Conservation (phyloP, 805 yeast species). For the Kazachstania taianensis region DNA sequence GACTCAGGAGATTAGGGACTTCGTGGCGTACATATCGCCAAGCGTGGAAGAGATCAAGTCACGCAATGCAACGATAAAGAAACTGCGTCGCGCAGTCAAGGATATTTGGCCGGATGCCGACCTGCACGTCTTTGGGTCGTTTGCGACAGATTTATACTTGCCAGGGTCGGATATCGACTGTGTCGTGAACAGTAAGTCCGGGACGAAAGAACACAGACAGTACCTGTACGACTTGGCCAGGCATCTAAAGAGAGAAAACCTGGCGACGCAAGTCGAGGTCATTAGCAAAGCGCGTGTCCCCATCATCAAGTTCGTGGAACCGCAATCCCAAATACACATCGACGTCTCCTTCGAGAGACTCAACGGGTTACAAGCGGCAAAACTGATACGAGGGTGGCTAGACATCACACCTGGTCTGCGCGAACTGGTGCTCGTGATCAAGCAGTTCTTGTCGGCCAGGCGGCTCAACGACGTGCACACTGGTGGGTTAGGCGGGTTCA, state of each 20-base stretch:
- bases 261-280: slow-evolving; percentile 70
- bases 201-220: slow-evolving; percentile 49
- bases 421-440: slow-evolving; percentile 71
- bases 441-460: slow-evolving; percentile 74
- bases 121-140: slow-evolving; percentile 84
- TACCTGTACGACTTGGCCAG: slow-evolving; percentile 66
- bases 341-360: slow-evolving; percentile 85
- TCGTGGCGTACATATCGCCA: slow-evolving; percentile 79
- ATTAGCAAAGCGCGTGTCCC: slow-evolving; percentile 90
- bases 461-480: slow-evolving; percentile 76
- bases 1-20: slow-evolving; percentile 75
- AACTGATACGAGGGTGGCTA: slow-evolving; percentile 66
- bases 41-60: slow-evolving; percentile 57
- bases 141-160: slow-evolving; percentile 85
- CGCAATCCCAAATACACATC: slow-evolving; percentile 56
- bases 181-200: slow-evolving; percentile 61
- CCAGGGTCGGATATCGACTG: slow-evolving; percentile 96
- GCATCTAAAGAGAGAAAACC: slow-evolving; percentile 44
- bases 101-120: slow-evolving; percentile 69
- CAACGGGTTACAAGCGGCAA: slow-evolving; percentile 78
- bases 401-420: slow-evolving; percentile 64
- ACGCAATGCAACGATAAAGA: slow-evolving; percentile 57
- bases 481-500: slow-evolving; percentile 92
- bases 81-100: slow-evolving; percentile 43
- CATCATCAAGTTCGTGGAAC: slow-evolving; percentile 81